Percentiles rank a stretch among this genome's conserved stretches.
phyloP scores from a whole-genome alignment of 169 alveolate species.

The Eimeria sp. region DNA sequence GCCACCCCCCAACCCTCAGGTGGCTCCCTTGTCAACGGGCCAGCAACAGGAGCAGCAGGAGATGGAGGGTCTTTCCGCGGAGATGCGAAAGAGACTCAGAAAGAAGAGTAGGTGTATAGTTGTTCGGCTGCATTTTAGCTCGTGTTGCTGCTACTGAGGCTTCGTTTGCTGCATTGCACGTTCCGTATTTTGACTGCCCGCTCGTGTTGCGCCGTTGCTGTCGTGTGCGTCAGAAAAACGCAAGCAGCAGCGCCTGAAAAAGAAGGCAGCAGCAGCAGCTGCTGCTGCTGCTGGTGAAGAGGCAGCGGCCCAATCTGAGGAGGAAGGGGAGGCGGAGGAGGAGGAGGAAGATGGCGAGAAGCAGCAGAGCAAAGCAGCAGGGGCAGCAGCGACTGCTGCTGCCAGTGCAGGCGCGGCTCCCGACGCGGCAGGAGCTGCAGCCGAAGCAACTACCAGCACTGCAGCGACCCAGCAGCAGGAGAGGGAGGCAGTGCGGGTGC shows the following conservation, averaged over 20 bases:
- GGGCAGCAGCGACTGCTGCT: constrained; percentile 6
- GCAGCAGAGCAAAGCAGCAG: constrained; percentile 37
- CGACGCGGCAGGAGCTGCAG: constrained; percentile 27
- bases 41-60: constrained; percentile 75
- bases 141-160: not conserved
- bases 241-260: constrained; percentile 69
- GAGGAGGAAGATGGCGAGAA: constrained; percentile 48
- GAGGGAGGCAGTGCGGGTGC: constrained; percentile 77
- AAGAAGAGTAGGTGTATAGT: constrained; percentile 30
- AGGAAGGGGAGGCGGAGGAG: constrained; percentile 77
- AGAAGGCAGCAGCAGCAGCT: constrained; percentile 66
- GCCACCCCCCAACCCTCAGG: constrained; percentile 83
- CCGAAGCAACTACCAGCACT: constrained; percentile 38
- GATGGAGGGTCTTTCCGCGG: constrained; percentile 64
- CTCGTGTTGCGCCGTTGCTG: not conserved
- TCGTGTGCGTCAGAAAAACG: constrained; percentile 35
- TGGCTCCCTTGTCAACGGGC: constrained; percentile 1
- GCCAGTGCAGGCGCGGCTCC: constrained; percentile 37
- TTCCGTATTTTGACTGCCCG: not conserved
- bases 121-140: not conserved
- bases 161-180: not conserved
- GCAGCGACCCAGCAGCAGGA: constrained; percentile 50
- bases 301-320: constrained; percentile 85
- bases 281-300: constrained; percentile 68
- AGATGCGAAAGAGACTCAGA: constrained; percentile 32